phyloP scores from a whole-genome alignment of 257 asterid species.

The Fraxinus anomala region DNA sequence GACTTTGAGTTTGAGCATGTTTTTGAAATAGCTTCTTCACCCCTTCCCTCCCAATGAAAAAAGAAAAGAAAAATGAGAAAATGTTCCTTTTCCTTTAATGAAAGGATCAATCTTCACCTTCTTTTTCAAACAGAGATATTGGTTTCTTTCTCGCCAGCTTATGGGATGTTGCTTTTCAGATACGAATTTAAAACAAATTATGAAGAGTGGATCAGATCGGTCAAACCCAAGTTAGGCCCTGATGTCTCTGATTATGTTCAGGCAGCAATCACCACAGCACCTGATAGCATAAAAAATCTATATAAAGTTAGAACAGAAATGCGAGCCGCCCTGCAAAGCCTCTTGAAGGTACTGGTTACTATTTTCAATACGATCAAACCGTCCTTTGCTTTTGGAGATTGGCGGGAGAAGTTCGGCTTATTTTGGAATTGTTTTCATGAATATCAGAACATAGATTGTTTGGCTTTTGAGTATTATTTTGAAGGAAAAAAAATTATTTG shows the following conservation, averaged over 20 bases:
- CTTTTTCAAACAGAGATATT: slow-evolving; percentile 16
- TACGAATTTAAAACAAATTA: slow-evolving; percentile 83
- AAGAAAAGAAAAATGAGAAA: slow-evolving; percentile 5
- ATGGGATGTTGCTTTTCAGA: slow-evolving; percentile 45
- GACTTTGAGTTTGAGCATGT: slow-evolving; percentile 10
- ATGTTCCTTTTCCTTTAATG: neutral
- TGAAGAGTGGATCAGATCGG: slow-evolving; percentile 81
- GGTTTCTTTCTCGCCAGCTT: slow-evolving; percentile 21
- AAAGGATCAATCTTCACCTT: slow-evolving; percentile 6
- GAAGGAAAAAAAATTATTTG: neutral
- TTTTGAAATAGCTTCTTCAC: slow-evolving; percentile 1
- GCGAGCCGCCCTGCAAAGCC: slow-evolving; percentile 69
- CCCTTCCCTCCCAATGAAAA: slow-evolving; percentile 8
- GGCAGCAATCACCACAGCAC: slow-evolving; percentile 56
- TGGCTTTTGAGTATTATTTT: neutral
- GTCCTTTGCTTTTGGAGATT: slow-evolving; percentile 12
- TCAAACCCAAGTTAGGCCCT: slow-evolving; percentile 66
- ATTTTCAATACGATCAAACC: slow-evolving; percentile 9
- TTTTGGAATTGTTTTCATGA: slow-evolving; percentile 5
- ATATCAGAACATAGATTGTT: slow-evolving; percentile 13
- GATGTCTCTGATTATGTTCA: slow-evolving; percentile 55
- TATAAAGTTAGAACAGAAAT: slow-evolving; percentile 81
- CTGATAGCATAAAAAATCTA: slow-evolving; percentile 66
- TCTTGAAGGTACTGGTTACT: slow-evolving; percentile 64
- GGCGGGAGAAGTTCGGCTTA: neutral